Evolutionary conservation across 352 stramenopile genomes (phyloP).

Genomic region (Phytopythium mirpurense): DNA sequence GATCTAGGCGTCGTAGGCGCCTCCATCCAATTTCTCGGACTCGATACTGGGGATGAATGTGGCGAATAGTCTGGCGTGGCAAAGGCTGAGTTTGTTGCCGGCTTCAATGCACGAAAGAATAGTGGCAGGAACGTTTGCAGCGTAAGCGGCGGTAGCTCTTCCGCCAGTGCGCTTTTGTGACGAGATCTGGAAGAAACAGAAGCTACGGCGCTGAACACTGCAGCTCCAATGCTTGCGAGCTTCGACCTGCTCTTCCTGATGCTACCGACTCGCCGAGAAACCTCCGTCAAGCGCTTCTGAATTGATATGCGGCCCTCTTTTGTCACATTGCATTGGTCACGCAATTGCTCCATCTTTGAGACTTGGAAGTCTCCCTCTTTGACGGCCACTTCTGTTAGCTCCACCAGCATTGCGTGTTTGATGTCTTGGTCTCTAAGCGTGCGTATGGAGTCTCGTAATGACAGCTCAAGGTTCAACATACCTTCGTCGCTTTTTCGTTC

Average conservation of each 20-base stretch:
- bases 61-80: not conserved
- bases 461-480: constrained; percentile 19
- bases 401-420: constrained; percentile 21
- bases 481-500: constrained; percentile 10
- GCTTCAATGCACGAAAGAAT: not conserved
- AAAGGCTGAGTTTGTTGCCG: not conserved
- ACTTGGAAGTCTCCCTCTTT: constrained; percentile 41
- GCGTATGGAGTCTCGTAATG: constrained; percentile 21
- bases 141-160: not conserved
- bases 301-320: constrained; percentile 22
- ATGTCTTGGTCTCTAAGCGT: constrained; percentile 12
- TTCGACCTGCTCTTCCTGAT: constrained; percentile 3
- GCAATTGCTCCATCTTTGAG: constrained; percentile 28
- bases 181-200: not conserved
- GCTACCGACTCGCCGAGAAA: constrained; percentile 8
- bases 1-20: not conserved
- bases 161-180: not conserved
- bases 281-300: constrained; percentile 6
- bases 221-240: not conserved
- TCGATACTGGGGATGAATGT: not conserved
- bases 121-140: not conserved
- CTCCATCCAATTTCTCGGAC: not conserved
- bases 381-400: constrained; percentile 34
- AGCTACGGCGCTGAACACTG: not conserved
- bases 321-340: constrained; percentile 15